Percentiles rank a stretch among this genome's conserved stretches.
These are phyloP conservation scores for Boletus tylopilopsis DNA, from an alignment of 768 basidiomycete species.

Conservation along the genomic window DNA sequence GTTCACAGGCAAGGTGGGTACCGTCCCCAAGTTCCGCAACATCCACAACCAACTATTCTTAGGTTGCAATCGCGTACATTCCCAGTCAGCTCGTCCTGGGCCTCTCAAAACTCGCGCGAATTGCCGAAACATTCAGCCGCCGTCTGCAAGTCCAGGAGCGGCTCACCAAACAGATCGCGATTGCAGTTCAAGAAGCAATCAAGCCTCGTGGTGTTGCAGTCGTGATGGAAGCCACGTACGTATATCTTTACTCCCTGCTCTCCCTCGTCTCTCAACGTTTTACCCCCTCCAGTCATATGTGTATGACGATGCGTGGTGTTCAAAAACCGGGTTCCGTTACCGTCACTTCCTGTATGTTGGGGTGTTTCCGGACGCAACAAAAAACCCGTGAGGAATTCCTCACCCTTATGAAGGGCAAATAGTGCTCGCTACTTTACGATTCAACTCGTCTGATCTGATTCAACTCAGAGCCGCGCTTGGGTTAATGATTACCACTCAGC, in stretches of 20 bases:
- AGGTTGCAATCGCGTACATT: constrained; percentile 98
- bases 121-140: constrained; percentile 95
- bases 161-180: constrained; percentile 94
- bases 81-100: constrained; percentile 93
- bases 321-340: constrained; percentile 97
- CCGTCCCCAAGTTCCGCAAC: constrained; percentile 11
- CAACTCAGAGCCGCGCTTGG: constrained; percentile 32
- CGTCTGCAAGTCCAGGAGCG: constrained; percentile 97
- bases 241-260: constrained; percentile 14
- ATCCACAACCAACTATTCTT: constrained; percentile 21
- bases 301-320: constrained; percentile 99
- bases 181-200: constrained; percentile 98
- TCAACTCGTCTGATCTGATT: constrained; percentile 43
- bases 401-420: constrained; percentile 63
- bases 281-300: constrained; percentile 67
- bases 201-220: constrained; percentile 97
- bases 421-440: constrained; percentile 32
- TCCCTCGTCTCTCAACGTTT: constrained; percentile 10
- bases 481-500: constrained; percentile 20
- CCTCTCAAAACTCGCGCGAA: constrained; percentile 92
- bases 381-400: constrained; percentile 98
- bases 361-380: constrained; percentile 97
- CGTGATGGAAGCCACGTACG: constrained; percentile 97
- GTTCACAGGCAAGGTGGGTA: constrained; percentile 89
- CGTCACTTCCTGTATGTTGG: constrained; percentile 96